Percentiles rank a stretch among this genome's conserved stretches.
These are phyloP conservation scores for Termitomyces sp. DNA, from an alignment of 1,284 basidiomycete species.

Conservation along the genomic window DNA sequence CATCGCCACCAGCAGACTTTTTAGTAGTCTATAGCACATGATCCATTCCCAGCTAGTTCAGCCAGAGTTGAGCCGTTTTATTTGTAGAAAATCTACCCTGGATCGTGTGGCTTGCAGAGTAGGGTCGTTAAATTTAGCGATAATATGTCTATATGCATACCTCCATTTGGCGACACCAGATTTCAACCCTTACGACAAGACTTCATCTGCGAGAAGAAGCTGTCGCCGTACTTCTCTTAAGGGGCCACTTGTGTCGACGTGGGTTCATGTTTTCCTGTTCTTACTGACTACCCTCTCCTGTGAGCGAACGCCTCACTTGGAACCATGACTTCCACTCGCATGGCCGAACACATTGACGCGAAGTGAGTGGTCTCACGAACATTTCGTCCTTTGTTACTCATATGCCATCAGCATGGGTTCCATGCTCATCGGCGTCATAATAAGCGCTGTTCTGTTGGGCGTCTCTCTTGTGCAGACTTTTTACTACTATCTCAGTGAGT, in stretches of 20 bases:
- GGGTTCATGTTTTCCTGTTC: background rate
- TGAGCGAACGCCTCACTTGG: background rate
- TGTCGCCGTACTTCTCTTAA: background rate
- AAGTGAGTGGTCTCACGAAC: constrained; percentile 10
- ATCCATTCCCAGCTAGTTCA: too few relatives aligned
- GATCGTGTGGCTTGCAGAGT: background rate
- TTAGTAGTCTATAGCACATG: too few relatives aligned
- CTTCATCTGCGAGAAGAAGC: background rate
- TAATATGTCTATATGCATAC: background rate
- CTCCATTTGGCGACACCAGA: constrained; percentile 5
- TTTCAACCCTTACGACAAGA: background rate
- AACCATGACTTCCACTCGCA: constrained; percentile 4
- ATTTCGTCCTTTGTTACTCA: background rate
- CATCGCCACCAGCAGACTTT: too few relatives aligned
- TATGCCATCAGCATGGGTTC: constrained; percentile 23
- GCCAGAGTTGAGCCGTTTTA: too few relatives aligned
- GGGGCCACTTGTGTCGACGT: background rate
- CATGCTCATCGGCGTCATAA: constrained; percentile 23
- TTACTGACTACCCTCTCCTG: background rate
- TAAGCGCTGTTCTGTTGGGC: constrained; percentile 23
- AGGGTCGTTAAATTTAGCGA: background rate
- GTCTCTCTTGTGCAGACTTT: constrained; percentile 24
- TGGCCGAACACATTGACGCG: constrained; percentile 12
- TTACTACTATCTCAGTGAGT: constrained; percentile 25
- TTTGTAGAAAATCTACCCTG: background rate